Percentiles rank a stretch among this genome's conserved stretches.
Conservation (phyloP, 805 yeast genomes). For the Priceomyces medius region DNA sequence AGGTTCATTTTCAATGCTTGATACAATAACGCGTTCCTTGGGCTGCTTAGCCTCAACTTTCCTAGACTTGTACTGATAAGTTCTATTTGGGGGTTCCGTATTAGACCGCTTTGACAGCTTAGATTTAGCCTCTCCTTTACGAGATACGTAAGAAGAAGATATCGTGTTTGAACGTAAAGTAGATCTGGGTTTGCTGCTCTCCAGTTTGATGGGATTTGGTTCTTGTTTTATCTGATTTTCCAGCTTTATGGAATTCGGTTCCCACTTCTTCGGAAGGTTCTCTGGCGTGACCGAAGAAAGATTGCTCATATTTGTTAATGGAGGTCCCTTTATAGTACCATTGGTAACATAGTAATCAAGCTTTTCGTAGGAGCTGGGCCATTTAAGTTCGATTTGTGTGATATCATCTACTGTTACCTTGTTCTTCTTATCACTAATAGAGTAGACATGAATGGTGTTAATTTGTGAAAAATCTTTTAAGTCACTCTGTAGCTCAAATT, state of each 20-base stretch:
- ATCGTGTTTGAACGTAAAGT: slow-evolving; percentile 9
- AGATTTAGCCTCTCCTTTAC: slow-evolving; percentile 15
- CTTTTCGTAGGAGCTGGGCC: slow-evolving; percentile 13
- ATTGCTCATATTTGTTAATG: slow-evolving; percentile 7
- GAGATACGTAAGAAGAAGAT: slow-evolving; percentile 16
- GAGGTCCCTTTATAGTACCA: slow-evolving; percentile 38
- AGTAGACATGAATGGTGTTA: slow-evolving; percentile 38
- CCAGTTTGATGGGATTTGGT: slow-evolving; percentile 20
- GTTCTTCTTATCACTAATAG: slow-evolving; percentile 20
- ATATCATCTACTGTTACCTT: slow-evolving; percentile 4
- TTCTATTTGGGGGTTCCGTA: slow-evolving; percentile 11
- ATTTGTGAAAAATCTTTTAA: slow-evolving; percentile 28
- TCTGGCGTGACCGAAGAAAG: background rate
- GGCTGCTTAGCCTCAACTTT: slow-evolving; percentile 29
- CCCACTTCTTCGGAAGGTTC: background rate
- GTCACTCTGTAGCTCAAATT: slow-evolving; percentile 20
- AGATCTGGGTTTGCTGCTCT: slow-evolving; percentile 12
- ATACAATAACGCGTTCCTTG: slow-evolving; percentile 37
- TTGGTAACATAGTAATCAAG: slow-evolving; percentile 18
- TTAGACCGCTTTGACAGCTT: slow-evolving; percentile 11
- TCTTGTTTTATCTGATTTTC: background rate
- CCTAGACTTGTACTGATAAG: slow-evolving; percentile 36
- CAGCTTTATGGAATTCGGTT: slow-evolving; percentile 7
- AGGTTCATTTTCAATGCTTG: slow-evolving; percentile 16
- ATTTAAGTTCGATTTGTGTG: slow-evolving; percentile 12